phyloP scores from a whole-genome alignment of 768 basidiomycete genomes.

The Tulasnella sp. region DNA sequence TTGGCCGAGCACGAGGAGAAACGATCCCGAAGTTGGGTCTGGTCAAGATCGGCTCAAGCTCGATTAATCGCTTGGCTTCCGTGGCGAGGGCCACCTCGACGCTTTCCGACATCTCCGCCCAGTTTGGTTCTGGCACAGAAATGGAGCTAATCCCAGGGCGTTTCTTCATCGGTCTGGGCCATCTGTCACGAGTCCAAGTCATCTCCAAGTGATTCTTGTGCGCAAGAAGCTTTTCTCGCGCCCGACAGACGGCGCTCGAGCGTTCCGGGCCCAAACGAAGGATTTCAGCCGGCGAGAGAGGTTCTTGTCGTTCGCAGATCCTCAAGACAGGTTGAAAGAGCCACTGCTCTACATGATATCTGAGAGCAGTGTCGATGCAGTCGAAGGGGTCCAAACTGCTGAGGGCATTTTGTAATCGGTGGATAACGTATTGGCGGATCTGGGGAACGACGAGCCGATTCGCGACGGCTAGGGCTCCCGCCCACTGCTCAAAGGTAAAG shows the following conservation, averaged over 20 bases:
- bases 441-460: neutral
- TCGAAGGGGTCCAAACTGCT: neutral
- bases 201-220: neutral
- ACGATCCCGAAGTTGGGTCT: neutral
- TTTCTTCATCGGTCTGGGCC: neutral
- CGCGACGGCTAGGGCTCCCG: neutral
- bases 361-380: neutral
- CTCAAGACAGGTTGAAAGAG: neutral
- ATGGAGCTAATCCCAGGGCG: neutral
- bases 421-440: neutral
- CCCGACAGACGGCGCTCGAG: neutral
- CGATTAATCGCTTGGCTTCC: neutral
- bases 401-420: neutral
- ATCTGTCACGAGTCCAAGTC: neutral
- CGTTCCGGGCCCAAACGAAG: neutral
- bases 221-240: neutral
- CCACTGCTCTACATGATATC: neutral
- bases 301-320: neutral
- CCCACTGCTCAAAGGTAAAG: neutral
- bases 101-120: neutral
- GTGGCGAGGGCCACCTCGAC: neutral
- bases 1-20: neutral
- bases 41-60: neutral
- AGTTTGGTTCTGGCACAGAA: neutral
- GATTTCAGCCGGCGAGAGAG: neutral